phyloP scores from a whole-genome alignment of 257 asterid species.

The Solanum piurae region DNA sequence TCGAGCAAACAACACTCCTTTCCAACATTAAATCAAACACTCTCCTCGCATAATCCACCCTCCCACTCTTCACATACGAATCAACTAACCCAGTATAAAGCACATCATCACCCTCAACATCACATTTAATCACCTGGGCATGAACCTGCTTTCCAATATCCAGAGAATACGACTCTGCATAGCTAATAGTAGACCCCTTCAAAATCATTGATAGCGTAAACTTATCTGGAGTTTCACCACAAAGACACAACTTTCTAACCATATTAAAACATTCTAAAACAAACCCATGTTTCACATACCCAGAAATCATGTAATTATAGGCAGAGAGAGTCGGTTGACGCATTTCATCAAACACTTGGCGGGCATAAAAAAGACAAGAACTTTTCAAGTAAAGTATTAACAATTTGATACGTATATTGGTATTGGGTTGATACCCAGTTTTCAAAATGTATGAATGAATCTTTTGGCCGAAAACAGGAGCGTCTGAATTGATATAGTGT shows the following conservation, averaged over 20 bases:
- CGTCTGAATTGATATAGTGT: constrained; percentile 53
- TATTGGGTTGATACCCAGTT: constrained; percentile 51
- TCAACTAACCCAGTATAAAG: constrained; percentile 69
- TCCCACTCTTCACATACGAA: constrained; percentile 60
- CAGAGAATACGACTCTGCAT: constrained; percentile 1
- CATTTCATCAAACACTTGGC: constrained; percentile 69
- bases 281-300: constrained; percentile 42
- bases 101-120: constrained; percentile 52
- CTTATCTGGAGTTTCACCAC: constrained; percentile 50
- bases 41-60: constrained; percentile 50
- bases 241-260: constrained; percentile 36
- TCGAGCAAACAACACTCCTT: constrained; percentile 59
- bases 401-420: constrained; percentile 66
- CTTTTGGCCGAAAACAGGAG: constrained; percentile 64
- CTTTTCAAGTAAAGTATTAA: constrained; percentile 47
- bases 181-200: constrained; percentile 43
- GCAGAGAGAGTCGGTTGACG: constrained; percentile 58
- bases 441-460: constrained; percentile 64
- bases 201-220: constrained; percentile 68
- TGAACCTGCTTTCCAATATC: constrained; percentile 46
- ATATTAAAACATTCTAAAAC: constrained; percentile 34
- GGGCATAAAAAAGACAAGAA: constrained; percentile 37
- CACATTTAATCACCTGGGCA: constrained; percentile 43
- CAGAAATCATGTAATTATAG: constrained; percentile 78
- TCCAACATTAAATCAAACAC: constrained; percentile 73